Conservation (phyloP, 257 asterid genomes). For the Solanum gracilifrons region DNA sequence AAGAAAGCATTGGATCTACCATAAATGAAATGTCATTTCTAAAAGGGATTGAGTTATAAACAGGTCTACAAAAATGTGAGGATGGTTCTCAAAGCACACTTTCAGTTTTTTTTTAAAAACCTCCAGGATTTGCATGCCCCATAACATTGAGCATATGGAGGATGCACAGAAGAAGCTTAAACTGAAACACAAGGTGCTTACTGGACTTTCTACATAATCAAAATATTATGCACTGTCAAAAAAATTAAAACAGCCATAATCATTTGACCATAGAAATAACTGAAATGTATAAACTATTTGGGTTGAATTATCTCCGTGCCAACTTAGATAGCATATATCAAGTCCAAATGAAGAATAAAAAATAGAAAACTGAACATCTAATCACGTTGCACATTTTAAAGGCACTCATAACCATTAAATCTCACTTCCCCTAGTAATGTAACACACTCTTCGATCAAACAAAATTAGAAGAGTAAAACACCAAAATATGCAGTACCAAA, state of each 20-base stretch:
- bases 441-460: neutral
- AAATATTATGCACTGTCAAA: neutral
- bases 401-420: neutral
- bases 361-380: neutral
- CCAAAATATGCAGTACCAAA: neutral
- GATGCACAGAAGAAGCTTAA: neutral
- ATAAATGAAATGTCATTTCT: neutral
- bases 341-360: neutral
- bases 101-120: neutral
- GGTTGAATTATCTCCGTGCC: neutral
- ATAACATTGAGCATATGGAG: neutral
- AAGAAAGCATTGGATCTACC: neutral
- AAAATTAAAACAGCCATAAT: neutral
- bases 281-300: neutral
- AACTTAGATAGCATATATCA: neutral
- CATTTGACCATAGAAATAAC: neutral
- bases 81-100: neutral
- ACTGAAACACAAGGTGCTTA: neutral
- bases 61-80: neutral
- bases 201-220: neutral
- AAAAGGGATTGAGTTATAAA: neutral
- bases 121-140: neutral
- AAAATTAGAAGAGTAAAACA: neutral
- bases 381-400: neutral
- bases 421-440: neutral